A percentile compares a stretch with the other conserved stretches of the same genome.
These are phyloP conservation scores for Fusarium lateritium DNA, from an alignment of 2,329 filamentous ascomycete genomes.

Conservation along the genomic window DNA sequence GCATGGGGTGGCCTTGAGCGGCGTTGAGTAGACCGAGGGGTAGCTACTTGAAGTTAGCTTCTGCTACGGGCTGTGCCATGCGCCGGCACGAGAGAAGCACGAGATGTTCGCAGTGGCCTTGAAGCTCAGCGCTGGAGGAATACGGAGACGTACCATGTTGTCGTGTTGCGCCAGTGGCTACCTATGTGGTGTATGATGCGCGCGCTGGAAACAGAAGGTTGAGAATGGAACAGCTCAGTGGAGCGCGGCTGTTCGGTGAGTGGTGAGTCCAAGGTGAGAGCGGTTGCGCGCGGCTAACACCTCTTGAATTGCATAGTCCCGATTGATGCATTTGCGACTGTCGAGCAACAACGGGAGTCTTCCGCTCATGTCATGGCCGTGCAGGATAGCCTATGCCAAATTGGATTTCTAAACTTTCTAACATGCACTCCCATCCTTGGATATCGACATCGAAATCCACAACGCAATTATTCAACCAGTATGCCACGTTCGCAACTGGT, in stretches of 20 bases:
- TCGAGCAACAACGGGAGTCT: conserved; percentile 22
- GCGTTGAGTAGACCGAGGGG: conserved; percentile 90
- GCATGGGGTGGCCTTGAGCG: conserved; percentile 97
- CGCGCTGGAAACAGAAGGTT: conserved; percentile 44
- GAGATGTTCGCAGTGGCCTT: background rate
- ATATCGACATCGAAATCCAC: conserved; percentile 5
- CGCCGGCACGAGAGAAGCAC: background rate
- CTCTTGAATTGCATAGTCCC: conserved; percentile 47
- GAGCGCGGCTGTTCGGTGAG: conserved; percentile 49
- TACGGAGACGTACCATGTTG: conserved; percentile 46
- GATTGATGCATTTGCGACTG: conserved; percentile 29
- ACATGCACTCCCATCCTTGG: background rate
- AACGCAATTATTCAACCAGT: conserved; percentile 6
- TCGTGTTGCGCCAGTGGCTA: conserved; percentile 37
- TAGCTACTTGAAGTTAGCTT: conserved; percentile 62
- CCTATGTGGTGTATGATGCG: conserved; percentile 42
- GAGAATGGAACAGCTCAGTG: conserved; percentile 47
- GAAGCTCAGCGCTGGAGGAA: background rate
- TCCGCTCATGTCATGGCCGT: conserved; percentile 12
- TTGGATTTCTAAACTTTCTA: background rate
- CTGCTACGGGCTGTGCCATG: conserved; percentile 13
- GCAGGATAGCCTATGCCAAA: too few species aligned
- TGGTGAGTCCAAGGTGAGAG: conserved; percentile 31
- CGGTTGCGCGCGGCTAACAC: conserved; percentile 29
- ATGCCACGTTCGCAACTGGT: conserved; percentile 55